phyloP scores from a whole-genome alignment of 2,329 filamentous ascomycete genomes.

The Exophiala sideris region DNA sequence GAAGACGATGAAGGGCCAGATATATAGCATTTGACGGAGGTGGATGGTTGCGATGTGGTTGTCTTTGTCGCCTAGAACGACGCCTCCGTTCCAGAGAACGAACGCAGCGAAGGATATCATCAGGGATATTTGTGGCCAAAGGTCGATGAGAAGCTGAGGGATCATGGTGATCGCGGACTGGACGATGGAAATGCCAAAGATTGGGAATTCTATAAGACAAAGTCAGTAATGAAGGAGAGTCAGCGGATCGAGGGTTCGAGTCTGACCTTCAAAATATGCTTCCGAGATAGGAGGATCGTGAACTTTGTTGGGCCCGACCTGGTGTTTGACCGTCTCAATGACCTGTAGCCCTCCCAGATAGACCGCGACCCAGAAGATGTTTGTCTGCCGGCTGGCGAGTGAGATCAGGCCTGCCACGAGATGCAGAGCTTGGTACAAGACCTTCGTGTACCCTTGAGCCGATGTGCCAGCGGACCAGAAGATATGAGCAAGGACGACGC shows the following conservation, averaged over 20 bases:
- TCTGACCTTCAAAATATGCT: slow-evolving; percentile 49
- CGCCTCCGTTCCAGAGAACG: slow-evolving; percentile 81
- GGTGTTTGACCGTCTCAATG: slow-evolving; percentile 32
- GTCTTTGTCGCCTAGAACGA: slow-evolving; percentile 93
- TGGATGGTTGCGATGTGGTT: slow-evolving; percentile 91
- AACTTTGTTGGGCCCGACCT: slow-evolving; percentile 36
- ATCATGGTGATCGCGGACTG: slow-evolving; percentile 46
- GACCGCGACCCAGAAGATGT: slow-evolving; percentile 83
- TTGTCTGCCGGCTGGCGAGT: slow-evolving; percentile 84
- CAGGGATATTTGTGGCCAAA: slow-evolving; percentile 54
- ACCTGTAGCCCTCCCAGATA: slow-evolving; percentile 46
- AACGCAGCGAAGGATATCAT: slow-evolving; percentile 69
- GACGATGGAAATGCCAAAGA: slow-evolving; percentile 56
- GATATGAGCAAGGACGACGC: slow-evolving; percentile 68
- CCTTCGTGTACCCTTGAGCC: slow-evolving; percentile 16
- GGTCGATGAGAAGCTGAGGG: slow-evolving; percentile 36
- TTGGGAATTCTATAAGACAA: slow-evolving; percentile 29
- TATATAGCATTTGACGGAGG: slow-evolving; percentile 87
- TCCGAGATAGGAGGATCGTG: slow-evolving; percentile 51
- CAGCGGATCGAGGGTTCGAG: not conserved
- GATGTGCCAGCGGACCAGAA: slow-evolving; percentile 34
- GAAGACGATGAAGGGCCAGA: slow-evolving; percentile 86
- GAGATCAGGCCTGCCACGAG: slow-evolving; percentile 61
- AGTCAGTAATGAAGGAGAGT: not conserved
- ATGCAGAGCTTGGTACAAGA: slow-evolving; percentile 30